Percentiles rank a stretch among this genome's conserved stretches.
Conservation (phyloP, 2,329 filamentous ascomycete species). For the Colletotrichum kahawae region DNA sequence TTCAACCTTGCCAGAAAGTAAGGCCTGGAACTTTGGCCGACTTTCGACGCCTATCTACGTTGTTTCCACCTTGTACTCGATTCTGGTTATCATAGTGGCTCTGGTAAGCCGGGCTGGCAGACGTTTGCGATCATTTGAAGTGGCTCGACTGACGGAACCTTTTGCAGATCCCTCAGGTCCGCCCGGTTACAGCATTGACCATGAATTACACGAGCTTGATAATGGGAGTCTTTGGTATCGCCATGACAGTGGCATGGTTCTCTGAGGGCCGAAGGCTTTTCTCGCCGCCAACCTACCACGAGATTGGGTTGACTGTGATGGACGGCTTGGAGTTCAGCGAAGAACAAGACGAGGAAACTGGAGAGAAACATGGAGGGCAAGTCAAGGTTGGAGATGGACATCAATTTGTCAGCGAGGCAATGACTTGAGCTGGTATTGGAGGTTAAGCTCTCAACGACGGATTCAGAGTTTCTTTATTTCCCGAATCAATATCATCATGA, state of each 20-base stretch:
- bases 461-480: not conserved
- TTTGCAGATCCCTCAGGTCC: not conserved
- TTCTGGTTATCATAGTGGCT: not conserved
- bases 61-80: rapidly evolving
- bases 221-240: not conserved
- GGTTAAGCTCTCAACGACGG: not conserved
- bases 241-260: not conserved
- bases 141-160: rapidly evolving
- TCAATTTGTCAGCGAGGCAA: not conserved
- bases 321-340: not conserved
- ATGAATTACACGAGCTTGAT: not conserved
- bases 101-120: not conserved
- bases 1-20: not conserved
- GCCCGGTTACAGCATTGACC: not conserved
- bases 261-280: not conserved
- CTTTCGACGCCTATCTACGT: not conserved
- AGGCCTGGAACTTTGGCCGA: not conserved
- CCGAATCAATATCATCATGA: not conserved
- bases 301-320: not conserved
- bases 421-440: not conserved
- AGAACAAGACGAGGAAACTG: not conserved
- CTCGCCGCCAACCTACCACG: not conserved
- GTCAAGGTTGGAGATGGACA: not conserved
- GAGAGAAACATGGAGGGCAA: not conserved
- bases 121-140: not conserved